phyloP scores from a whole-genome alignment of 1,139 yeast species.

The Trichomonascaceae sp. region DNA sequence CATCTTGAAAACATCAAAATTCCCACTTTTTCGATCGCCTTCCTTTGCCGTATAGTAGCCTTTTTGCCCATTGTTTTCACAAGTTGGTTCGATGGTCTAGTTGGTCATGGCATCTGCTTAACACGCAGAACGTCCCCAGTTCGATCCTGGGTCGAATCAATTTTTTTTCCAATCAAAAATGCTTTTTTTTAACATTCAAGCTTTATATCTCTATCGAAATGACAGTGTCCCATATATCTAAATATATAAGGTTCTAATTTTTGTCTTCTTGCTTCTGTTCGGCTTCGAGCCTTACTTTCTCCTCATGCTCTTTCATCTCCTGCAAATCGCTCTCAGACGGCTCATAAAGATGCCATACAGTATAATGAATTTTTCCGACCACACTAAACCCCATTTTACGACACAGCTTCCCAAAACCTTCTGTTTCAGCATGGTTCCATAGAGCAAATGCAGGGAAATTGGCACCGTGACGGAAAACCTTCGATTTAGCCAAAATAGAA shows the following conservation, averaged over 20 bases:
- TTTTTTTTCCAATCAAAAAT: slow-evolving; percentile 10
- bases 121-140: slow-evolving; percentile 99
- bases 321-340: slow-evolving; percentile 88
- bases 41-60: neutral
- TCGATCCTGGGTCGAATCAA: slow-evolving; percentile 99
- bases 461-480: slow-evolving; percentile 71
- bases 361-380: slow-evolving; percentile 79
- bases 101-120: slow-evolving; percentile 99
- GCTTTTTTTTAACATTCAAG: neutral
- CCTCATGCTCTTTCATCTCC: slow-evolving; percentile 66
- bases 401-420: slow-evolving; percentile 82
- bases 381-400: slow-evolving; percentile 76
- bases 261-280: neutral
- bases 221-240: neutral
- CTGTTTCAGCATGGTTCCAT: slow-evolving; percentile 88
- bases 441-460: slow-evolving; percentile 89
- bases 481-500: slow-evolving; percentile 71
- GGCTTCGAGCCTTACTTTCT: slow-evolving; percentile 17
- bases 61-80: neutral
- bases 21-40: neutral
- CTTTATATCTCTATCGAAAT: neutral
- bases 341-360: slow-evolving; percentile 88
- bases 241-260: neutral
- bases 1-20: too few species aligned
- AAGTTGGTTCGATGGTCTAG: slow-evolving; percentile 80